phyloP scores from a whole-genome alignment of 2,329 filamentous ascomycete genomes.

The Cladosporium sp. region DNA sequence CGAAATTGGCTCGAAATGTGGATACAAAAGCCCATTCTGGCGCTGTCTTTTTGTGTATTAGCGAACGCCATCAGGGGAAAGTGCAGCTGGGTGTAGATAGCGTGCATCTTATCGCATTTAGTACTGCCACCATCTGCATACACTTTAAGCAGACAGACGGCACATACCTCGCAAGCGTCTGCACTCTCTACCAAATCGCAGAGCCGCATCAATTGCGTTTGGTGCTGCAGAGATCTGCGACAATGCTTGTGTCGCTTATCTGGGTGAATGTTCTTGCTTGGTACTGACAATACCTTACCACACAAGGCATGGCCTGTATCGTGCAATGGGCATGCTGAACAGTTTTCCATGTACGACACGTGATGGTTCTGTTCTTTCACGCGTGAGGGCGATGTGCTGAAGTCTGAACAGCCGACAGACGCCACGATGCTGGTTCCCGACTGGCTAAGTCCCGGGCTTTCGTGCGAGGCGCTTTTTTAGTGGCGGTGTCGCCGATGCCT shows the following conservation, averaged over 20 bases:
- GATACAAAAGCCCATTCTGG: neutral
- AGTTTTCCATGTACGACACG: neutral
- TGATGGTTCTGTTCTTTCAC: neutral
- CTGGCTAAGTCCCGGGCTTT: neutral
- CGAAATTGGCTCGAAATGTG: neutral
- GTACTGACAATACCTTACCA: neutral
- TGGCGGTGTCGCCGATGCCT: neutral
- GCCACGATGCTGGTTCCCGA: neutral
- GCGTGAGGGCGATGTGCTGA: neutral
- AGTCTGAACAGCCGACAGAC: neutral
- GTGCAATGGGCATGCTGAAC: too few species aligned
- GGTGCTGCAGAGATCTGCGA: neutral
- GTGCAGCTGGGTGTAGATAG: neutral
- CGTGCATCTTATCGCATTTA: neutral
- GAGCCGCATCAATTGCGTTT: neutral
- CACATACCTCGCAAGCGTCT: neutral
- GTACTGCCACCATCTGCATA: neutral
- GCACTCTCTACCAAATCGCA: neutral
- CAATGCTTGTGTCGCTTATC: neutral
- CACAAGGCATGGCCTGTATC: neutral
- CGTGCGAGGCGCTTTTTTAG: conserved; percentile 3
- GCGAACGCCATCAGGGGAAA: neutral
- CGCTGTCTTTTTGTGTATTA: neutral
- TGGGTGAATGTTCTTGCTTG: neutral
- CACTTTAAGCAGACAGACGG: neutral